Evolutionary conservation across 169 alveolate species (phyloP).

Genomic region (Ichthyophthirius multifiliis): DNA sequence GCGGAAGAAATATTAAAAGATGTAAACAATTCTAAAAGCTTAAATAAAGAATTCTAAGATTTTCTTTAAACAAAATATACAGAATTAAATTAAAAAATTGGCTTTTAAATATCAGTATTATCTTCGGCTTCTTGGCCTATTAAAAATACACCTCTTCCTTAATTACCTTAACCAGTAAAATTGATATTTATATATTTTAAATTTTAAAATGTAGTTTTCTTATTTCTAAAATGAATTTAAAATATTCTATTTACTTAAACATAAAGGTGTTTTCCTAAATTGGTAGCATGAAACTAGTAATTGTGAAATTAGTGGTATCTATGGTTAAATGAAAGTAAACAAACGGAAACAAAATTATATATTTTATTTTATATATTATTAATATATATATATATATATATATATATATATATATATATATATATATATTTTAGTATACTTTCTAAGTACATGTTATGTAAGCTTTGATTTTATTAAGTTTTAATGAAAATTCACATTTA

Average conservation of each 20-base stretch:
- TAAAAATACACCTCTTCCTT: background rate
- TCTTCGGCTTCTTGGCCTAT: conserved; percentile 17
- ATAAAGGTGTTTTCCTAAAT: conserved; percentile 38
- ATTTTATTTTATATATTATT: background rate
- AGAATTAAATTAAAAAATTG: background rate
- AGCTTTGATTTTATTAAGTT: background rate
- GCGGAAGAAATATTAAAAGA: conserved; percentile 58
- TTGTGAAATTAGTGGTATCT: conserved; percentile 32
- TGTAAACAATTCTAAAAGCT: conserved; percentile 6
- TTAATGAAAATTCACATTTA: background rate
- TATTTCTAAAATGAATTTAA: conserved; percentile 16
- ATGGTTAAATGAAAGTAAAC: conserved; percentile 3
- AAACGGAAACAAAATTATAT: background rate
- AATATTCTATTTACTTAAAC: conserved; percentile 30
- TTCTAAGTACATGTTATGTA: background rate
- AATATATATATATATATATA: background rate
- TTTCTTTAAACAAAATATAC: background rate
- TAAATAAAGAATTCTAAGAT: conserved; percentile 1
- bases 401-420: background rate
- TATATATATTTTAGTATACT: background rate
- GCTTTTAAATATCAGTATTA: background rate
- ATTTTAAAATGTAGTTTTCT: background rate
- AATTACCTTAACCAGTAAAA: background rate
- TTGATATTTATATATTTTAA: background rate
- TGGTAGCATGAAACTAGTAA: conserved; percentile 35